Conservation (phyloP, 371 early-diverging fungal genomes). For the Syncephalastrum sp. region DNA sequence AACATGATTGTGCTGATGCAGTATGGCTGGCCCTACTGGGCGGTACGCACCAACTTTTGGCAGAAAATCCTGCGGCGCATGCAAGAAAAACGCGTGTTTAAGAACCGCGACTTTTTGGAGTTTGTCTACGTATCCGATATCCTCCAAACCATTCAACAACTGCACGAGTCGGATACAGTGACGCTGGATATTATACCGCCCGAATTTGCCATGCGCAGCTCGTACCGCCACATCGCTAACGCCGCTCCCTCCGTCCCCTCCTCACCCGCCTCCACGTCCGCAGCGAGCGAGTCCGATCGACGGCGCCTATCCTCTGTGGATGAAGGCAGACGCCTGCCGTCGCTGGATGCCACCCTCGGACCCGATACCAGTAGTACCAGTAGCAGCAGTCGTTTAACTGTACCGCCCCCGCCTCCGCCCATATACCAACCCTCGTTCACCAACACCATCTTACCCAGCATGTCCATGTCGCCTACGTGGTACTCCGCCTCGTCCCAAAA, state of each 20-base stretch:
- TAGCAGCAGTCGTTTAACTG: not conserved
- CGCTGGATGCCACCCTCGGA: slow-evolving; percentile 7
- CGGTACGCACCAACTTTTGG: slow-evolving; percentile 41
- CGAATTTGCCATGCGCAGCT: slow-evolving; percentile 41
- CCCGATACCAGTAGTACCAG: slow-evolving; percentile 8
- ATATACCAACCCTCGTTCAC: slow-evolving; percentile 45
- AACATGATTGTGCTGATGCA: slow-evolving; percentile 53
- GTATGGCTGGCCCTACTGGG: slow-evolving; percentile 55
- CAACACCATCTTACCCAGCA: slow-evolving; percentile 41
- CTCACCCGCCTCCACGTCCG: slow-evolving; percentile 12
- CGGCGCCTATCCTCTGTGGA: not conserved
- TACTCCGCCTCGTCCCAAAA: slow-evolving; percentile 50
- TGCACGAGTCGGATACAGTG: slow-evolving; percentile 39
- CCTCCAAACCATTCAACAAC: slow-evolving; percentile 33
- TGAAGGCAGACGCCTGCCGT: not conserved
- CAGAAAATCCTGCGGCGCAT: slow-evolving; percentile 38
- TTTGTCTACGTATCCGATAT: slow-evolving; percentile 45
- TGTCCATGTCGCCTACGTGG: slow-evolving; percentile 51
- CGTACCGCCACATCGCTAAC: slow-evolving; percentile 34
- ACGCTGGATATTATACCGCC: slow-evolving; percentile 51
- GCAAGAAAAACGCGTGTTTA: slow-evolving; percentile 38
- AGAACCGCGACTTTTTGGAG: slow-evolving; percentile 45
- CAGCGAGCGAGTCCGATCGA: slow-evolving; percentile 1
- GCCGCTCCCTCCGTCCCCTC: slow-evolving; percentile 12
- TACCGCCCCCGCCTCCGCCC: slow-evolving; percentile 27